phyloP scores from a whole-genome alignment of 306 rosid genomes.

The Acacia confusa region DNA sequence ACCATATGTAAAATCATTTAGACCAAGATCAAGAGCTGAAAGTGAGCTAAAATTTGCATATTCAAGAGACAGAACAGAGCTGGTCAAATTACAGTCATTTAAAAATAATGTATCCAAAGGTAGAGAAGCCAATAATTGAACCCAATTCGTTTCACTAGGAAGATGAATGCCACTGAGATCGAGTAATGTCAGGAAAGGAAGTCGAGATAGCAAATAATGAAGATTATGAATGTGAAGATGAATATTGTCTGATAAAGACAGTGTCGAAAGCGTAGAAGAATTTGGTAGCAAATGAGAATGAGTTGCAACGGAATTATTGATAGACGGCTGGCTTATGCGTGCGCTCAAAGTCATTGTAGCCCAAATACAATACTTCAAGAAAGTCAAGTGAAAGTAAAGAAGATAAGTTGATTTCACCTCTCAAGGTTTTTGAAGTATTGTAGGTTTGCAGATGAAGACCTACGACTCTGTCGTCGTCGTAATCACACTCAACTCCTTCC shows the following conservation, averaged over 20 bases:
- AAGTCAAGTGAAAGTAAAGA: too few species aligned
- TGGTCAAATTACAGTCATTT: neutral
- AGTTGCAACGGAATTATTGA: neutral
- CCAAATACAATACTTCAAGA: too few species aligned
- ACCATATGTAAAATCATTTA: neutral
- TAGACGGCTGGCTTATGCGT: neutral
- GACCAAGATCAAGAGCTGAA: neutral
- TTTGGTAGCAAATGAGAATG: neutral
- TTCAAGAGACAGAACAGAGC: neutral
- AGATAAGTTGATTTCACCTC: too few species aligned
- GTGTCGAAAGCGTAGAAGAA: neutral
- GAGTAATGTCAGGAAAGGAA: neutral
- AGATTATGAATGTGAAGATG: neutral
- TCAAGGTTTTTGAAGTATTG: too few species aligned
- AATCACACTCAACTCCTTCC: neutral
- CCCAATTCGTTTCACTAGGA: neutral
- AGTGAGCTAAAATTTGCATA: neutral
- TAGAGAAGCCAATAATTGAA: neutral
- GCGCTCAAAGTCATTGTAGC: neutral
- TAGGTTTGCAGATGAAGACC: neutral
- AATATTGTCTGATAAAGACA: neutral
- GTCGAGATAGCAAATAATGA: neutral
- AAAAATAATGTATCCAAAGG: fast-evolving
- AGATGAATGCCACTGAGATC: neutral
- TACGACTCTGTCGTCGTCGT: neutral